Percentiles rank a stretch among this genome's conserved stretches.
Evolutionary conservation across 768 basidiomycete genomes (phyloP).

Genomic region (Pholiota molesta): DNA sequence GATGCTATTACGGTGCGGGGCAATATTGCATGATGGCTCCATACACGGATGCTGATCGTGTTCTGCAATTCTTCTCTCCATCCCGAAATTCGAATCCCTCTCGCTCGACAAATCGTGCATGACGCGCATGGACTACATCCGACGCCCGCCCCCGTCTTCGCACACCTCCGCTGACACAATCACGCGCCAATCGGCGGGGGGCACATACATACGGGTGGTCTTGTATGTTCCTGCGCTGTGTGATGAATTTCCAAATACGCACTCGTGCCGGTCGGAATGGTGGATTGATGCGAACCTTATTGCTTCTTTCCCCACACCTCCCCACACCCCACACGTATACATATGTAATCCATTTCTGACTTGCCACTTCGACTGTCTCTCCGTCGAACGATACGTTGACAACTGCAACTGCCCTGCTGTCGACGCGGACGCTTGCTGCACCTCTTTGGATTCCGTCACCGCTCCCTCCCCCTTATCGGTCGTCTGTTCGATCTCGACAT

Average conservation of each 20-base stretch:
- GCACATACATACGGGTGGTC: too few species aligned
- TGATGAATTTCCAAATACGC: neutral
- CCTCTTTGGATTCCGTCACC: too few species aligned
- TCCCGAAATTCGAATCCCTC: too few species aligned
- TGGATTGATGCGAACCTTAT: neutral
- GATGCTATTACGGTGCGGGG: too few species aligned
- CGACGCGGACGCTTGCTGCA: too few species aligned
- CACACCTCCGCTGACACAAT: neutral
- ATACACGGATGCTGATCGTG: too few species aligned
- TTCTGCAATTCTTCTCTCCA: too few species aligned
- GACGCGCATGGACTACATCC: neutral
- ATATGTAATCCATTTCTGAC: neutral
- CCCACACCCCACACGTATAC: neutral
- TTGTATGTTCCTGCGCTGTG: neutral
- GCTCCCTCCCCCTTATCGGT: too few species aligned
- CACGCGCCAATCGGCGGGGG: too few species aligned
- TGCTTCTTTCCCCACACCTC: slow-evolving; percentile 1
- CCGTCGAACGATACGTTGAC: neutral
- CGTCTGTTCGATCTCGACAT: neutral
- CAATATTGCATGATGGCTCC: too few species aligned
- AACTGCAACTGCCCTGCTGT: too few species aligned
- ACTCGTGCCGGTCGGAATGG: neutral
- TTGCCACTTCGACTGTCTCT: neutral
- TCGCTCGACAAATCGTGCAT: neutral
- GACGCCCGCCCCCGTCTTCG: too few species aligned